Evolutionary conservation across 2,329 filamentous ascomycete species (phyloP).

Genomic region (Cladophialophora chaetospira): DNA sequence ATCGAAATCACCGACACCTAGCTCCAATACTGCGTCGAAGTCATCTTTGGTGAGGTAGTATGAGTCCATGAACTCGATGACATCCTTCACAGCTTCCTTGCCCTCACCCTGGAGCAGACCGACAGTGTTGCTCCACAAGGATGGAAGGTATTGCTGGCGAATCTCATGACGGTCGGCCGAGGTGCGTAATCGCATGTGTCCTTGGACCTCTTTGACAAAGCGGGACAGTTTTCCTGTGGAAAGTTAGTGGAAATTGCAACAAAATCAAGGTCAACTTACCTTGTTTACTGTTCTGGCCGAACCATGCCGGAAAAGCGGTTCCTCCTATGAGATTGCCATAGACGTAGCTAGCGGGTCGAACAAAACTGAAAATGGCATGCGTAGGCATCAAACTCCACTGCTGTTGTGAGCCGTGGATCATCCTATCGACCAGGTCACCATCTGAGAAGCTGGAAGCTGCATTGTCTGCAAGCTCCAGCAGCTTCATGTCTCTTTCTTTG

Average conservation of each 20-base stretch:
- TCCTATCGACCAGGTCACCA: slow-evolving; percentile 90
- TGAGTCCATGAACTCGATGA: slow-evolving; percentile 95
- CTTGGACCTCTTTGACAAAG: slow-evolving; percentile 89
- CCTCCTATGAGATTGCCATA: slow-evolving; percentile 69
- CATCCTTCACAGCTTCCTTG: slow-evolving; percentile 75
- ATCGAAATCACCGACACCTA: slow-evolving; percentile 83
- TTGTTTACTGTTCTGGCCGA: slow-evolving; percentile 90
- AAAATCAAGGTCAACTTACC: slow-evolving; percentile 52
- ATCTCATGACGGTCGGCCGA: slow-evolving; percentile 92
- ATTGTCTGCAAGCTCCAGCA: slow-evolving; percentile 81
- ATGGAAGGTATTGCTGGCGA: slow-evolving; percentile 88
- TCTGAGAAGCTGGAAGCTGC: slow-evolving; percentile 97
- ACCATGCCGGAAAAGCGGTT: slow-evolving; percentile 83
- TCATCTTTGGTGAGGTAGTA: slow-evolving; percentile 95
- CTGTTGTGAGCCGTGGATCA: slow-evolving; percentile 98
- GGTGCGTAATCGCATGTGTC: slow-evolving; percentile 89
- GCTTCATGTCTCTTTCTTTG: slow-evolving; percentile 73
- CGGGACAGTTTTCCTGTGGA: slow-evolving; percentile 65
- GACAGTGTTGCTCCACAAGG: slow-evolving; percentile 80
- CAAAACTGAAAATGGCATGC: slow-evolving; percentile 93
- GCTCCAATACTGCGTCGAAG: slow-evolving; percentile 87
- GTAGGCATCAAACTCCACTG: slow-evolving; percentile 98
- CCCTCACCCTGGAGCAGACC: slow-evolving; percentile 74
- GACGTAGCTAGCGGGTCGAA: slow-evolving; percentile 84
- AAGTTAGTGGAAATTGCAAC: slow-evolving; percentile 25